Evolutionary conservation across 1,284 basidiomycete species (phyloP).

Genomic region (Bjerkandera adusta): DNA sequence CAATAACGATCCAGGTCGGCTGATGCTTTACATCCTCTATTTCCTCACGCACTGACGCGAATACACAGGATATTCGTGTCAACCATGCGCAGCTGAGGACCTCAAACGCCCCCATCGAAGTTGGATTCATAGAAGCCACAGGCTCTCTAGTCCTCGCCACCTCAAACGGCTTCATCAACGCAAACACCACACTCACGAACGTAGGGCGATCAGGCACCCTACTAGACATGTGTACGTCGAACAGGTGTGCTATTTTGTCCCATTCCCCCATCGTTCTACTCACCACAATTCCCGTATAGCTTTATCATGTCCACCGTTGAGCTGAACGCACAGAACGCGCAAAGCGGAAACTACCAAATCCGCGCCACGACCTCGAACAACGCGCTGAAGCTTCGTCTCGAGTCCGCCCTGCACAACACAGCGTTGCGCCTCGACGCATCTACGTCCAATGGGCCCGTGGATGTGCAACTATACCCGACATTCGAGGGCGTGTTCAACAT

Average conservation of each 20-base stretch:
- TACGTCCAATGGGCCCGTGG: background rate
- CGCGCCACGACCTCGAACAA: background rate
- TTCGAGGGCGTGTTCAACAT: slow-evolving; percentile 8
- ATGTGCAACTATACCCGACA: background rate
- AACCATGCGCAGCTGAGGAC: background rate
- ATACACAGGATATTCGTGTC: background rate
- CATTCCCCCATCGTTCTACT: background rate
- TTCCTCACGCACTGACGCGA: background rate
- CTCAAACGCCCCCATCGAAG: background rate
- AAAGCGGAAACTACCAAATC: background rate
- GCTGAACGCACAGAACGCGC: background rate
- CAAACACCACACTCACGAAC: background rate
- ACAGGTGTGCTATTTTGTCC: background rate
- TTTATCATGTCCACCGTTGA: background rate
- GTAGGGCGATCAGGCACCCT: background rate
- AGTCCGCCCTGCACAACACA: background rate
- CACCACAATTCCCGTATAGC: background rate
- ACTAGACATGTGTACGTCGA: background rate
- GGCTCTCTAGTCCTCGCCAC: background rate
- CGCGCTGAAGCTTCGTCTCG: background rate
- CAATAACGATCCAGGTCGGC: background rate
- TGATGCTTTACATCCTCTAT: background rate
- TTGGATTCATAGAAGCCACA: background rate
- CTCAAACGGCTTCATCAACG: background rate
- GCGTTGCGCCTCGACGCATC: background rate